These are phyloP conservation scores for Boletus barrowsii DNA, from an alignment of 768 basidiomycete genomes.

Conservation along the genomic window DNA sequence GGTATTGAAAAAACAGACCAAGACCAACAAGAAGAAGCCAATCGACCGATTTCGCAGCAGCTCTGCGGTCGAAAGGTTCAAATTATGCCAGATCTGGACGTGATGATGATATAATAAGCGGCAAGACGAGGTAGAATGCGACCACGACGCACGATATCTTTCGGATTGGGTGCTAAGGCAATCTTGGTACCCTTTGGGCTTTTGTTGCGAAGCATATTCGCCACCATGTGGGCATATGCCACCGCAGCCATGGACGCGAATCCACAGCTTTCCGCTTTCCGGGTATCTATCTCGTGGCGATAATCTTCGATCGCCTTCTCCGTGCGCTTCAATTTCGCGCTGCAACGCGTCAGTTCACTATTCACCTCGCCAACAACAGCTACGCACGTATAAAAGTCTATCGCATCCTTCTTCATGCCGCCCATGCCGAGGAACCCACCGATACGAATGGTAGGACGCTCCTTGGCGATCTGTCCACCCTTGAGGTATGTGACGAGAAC, in stretches of 20 bases:
- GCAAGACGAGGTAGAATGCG: not conserved
- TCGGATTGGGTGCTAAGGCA: slow-evolving; percentile 80
- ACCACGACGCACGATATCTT: slow-evolving; percentile 65
- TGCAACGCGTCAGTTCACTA: slow-evolving; percentile 17
- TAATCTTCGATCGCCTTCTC: slow-evolving; percentile 73
- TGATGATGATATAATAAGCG: not conserved
- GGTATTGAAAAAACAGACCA: slow-evolving; percentile 93
- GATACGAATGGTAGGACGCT: slow-evolving; percentile 75
- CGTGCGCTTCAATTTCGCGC: slow-evolving; percentile 52
- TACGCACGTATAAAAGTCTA: slow-evolving; percentile 87
- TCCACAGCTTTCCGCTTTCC: slow-evolving; percentile 85
- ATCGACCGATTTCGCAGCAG: slow-evolving; percentile 61
- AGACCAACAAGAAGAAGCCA: slow-evolving; percentile 74
- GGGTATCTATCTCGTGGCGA: slow-evolving; percentile 66
- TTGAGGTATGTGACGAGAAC: slow-evolving; percentile 90
- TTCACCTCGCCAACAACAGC: not conserved
- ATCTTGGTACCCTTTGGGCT: slow-evolving; percentile 71
- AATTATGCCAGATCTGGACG: slow-evolving; percentile 82
- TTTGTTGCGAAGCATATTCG: slow-evolving; percentile 64
- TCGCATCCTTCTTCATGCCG: slow-evolving; percentile 84
- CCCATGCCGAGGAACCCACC: slow-evolving; percentile 84
- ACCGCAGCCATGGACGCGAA: slow-evolving; percentile 90
- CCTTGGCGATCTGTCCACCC: slow-evolving; percentile 71
- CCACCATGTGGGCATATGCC: slow-evolving; percentile 85
- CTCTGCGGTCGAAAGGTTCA: slow-evolving; percentile 69